These are phyloP conservation scores for Phytophthora sojae DNA, from an alignment of 352 stramenopile species.

Conservation along the genomic window DNA sequence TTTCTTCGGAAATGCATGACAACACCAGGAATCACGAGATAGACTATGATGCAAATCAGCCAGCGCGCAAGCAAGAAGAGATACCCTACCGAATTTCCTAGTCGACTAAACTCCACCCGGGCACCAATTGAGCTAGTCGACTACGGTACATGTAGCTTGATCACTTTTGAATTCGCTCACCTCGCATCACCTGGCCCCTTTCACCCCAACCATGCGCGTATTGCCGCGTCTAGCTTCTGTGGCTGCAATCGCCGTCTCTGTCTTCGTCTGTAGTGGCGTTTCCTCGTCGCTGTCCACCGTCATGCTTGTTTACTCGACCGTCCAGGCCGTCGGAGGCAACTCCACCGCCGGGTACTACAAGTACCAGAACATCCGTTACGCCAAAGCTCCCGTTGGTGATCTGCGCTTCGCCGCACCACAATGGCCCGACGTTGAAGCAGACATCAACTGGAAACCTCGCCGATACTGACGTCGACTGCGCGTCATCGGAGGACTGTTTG, in stretches of 20 bases:
- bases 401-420: conserved; percentile 34
- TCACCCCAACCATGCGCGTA: neutral
- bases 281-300: conserved; percentile 23
- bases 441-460: conserved; percentile 40
- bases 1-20: too few species aligned
- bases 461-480: conserved; percentile 32
- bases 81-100: too few species aligned
- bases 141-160: too few species aligned
- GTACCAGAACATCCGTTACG: conserved; percentile 45
- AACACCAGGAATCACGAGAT: too few species aligned
- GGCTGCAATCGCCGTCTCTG: neutral
- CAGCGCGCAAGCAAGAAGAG: too few species aligned
- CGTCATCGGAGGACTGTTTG: conserved; percentile 40
- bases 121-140: too few species aligned
- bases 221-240: neutral
- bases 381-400: conserved; percentile 29
- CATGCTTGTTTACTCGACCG: conserved; percentile 38
- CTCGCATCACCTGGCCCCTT: too few species aligned
- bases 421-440: conserved; percentile 32
- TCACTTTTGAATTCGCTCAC: too few species aligned
- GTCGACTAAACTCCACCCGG: too few species aligned
- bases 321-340: conserved; percentile 34
- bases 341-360: conserved; percentile 44
- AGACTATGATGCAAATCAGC: too few species aligned
- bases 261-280: neutral